phyloP scores from a whole-genome alignment of 1,284 basidiomycete species.

The Cryptococcus neoformans region DNA sequence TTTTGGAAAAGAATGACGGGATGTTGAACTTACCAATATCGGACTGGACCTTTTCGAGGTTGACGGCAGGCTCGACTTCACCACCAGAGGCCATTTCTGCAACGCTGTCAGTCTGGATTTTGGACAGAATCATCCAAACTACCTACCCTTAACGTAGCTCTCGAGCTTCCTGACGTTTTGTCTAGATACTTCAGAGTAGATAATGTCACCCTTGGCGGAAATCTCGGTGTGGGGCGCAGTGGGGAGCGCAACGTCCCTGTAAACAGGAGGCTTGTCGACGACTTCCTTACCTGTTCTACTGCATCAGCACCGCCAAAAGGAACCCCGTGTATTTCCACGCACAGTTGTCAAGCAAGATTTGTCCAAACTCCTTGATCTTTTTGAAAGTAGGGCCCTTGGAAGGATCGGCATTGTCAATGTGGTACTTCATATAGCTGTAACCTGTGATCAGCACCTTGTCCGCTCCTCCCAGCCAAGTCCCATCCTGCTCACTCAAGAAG shows the following conservation, averaged over 20 bases:
- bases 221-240: conserved; percentile 96
- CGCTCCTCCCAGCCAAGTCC: no score
- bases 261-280: conserved; percentile 51
- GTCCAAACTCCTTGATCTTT: conserved; percentile 94
- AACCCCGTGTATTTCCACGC: conserved; percentile 4
- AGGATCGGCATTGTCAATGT: conserved; percentile 80
- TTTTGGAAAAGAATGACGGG: background rate
- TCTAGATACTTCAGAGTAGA: conserved; percentile 91
- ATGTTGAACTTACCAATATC: conserved; percentile 60
- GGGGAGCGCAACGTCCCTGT: conserved; percentile 79
- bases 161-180: conserved; percentile 96
- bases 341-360: conserved; percentile 88
- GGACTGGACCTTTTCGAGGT: conserved; percentile 95
- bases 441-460: no score
- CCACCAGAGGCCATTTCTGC: conserved; percentile 94
- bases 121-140: conserved; percentile 2
- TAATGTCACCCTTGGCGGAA: conserved; percentile 86
- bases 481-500: conserved; percentile 53
- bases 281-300: conserved; percentile 29
- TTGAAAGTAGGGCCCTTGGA: conserved; percentile 85
- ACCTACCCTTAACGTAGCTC: conserved; percentile 75
- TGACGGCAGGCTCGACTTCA: conserved; percentile 72
- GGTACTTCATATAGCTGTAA: conserved; percentile 85
- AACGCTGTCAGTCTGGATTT: conserved; percentile 4
- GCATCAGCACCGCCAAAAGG: conserved; percentile 5